Evolutionary conservation across 2,329 filamentous ascomycete genomes (phyloP), one percentile per base, ranked within the genome.

Genomic region (Dactylellina cionopaga): DNA sequence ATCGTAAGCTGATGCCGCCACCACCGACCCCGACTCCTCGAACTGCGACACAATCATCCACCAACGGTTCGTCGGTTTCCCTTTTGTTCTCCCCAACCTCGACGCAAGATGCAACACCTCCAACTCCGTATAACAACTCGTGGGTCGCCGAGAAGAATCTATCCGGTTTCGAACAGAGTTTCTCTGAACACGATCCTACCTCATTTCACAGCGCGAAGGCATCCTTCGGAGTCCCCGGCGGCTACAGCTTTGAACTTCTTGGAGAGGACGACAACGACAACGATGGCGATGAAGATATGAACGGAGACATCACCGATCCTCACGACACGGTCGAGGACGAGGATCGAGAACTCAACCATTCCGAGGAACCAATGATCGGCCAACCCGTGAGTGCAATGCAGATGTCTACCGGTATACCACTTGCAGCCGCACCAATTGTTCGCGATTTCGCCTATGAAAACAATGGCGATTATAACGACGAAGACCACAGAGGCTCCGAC

Each of bases 401-500:
- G 17, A 15, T 44, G 25, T 35, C 62, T 10, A 29, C 31, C 19
- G 29, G 29, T 15, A 17, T 24, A 33, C 41, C 47, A 9, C 49
- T 54, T 13, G 49, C 49, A 4, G 46, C 58, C 13, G 31, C 56
- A 15, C 66, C 66, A 4, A 71, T 71, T 10, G 58, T 56, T 33
- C 66, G 66, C 31, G 66, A 71, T 39, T 71, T 71, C 27, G 66
- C 66, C 35, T 71, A 71, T 29, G n/a, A n/a, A n/a, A n/a, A n/a
- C 58, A 58, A 22, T 27, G 39, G 29, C 22, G 35, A 31, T 22
- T 51, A 11, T n/a, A 39, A 24, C 11, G 49, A 35, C 10, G 11
- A 49, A 9, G 55, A 58, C 3, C 66, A 71, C 19, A 47, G 47
- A 1, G 66, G 66, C 2, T 71, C 66, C 0, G 66, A 71, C 31